Evolutionary conservation across 2,329 filamentous ascomycete species (phyloP).

Genomic region (Neonectria punicea): DNA sequence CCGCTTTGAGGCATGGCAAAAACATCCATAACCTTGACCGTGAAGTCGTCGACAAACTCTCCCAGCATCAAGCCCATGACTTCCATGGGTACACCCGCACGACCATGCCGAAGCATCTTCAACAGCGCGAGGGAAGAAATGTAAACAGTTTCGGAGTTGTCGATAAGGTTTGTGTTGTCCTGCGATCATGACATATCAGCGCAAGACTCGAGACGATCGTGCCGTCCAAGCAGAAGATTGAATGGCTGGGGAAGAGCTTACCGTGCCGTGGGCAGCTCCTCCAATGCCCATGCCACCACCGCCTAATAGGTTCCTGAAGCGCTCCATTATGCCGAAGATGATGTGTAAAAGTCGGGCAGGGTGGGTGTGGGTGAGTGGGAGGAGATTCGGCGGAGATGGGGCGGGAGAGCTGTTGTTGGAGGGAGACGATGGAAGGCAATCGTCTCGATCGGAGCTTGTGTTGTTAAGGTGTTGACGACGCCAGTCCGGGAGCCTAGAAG

Average conservation of each 20-base stretch:
- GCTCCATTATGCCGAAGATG: constrained; percentile 74
- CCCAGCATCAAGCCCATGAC: constrained; percentile 99
- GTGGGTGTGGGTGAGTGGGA: no score
- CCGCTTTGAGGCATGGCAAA: constrained; percentile 99
- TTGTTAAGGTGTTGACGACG: constrained; percentile 44
- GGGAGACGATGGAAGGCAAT: constrained; percentile 31
- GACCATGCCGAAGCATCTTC: constrained; percentile 98
- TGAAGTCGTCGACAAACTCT: constrained; percentile 99
- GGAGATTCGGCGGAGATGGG: constrained; percentile 2
- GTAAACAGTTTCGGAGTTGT: constrained; percentile 99
- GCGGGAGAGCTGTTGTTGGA: constrained; percentile 21
- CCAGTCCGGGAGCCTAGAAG: constrained; percentile 48
- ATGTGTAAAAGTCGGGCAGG: constrained; percentile 18
- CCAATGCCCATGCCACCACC: constrained; percentile 77
- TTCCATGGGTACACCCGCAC: constrained; percentile 98
- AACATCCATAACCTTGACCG: constrained; percentile 96
- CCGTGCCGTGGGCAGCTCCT: constrained; percentile 56
- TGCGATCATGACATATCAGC: constrained; percentile 50
- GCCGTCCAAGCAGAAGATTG: constrained; percentile 20
- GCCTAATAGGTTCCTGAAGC: constrained; percentile 88
- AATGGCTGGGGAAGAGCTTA: constrained; percentile 43
- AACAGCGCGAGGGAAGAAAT: constrained; percentile 96
- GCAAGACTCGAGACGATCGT: not conserved
- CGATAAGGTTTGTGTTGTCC: constrained; percentile 92
- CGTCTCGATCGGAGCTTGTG: constrained; percentile 39